These are phyloP conservation scores for Prillingera fragicola DNA, from an alignment of 1,284 basidiomycete species.

Conservation along the genomic window DNA sequence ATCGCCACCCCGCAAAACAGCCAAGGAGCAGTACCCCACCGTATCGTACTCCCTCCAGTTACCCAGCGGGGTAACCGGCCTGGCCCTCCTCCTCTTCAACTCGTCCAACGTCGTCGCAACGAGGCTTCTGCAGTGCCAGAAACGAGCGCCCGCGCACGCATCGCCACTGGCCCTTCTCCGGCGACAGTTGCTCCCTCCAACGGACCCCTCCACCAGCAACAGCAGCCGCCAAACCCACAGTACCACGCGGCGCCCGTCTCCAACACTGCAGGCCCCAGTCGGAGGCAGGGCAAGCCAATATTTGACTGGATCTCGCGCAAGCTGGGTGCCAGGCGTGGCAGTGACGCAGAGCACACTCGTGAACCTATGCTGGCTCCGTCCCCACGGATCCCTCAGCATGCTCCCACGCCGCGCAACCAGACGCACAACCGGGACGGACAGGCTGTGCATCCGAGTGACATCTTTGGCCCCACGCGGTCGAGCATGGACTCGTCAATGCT, in stretches of 20 bases:
- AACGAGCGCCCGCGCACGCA: no score
- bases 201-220: no score
- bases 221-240: background rate
- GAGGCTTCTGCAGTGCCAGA: no score
- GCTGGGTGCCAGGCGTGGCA: constrained; percentile 47
- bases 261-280: background rate
- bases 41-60: no score
- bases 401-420: background rate
- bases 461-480: constrained; percentile 3
- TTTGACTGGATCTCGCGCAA: constrained; percentile 89
- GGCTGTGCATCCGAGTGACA: constrained; percentile 11
- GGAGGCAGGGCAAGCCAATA: constrained; percentile 59
- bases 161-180: no score
- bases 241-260: background rate
- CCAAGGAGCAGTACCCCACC: no score
- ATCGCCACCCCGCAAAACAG: no score
- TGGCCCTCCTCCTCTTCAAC: no score
- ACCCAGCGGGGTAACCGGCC: no score
- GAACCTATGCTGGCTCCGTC: constrained; percentile 6
- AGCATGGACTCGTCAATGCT: background rate
- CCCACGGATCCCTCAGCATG: background rate
- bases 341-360: constrained; percentile 16
- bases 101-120: no score
- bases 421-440: background rate
- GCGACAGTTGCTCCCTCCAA: no score